phyloP scores from a whole-genome alignment of 768 basidiomycete genomes.

The Collybia sordida region DNA sequence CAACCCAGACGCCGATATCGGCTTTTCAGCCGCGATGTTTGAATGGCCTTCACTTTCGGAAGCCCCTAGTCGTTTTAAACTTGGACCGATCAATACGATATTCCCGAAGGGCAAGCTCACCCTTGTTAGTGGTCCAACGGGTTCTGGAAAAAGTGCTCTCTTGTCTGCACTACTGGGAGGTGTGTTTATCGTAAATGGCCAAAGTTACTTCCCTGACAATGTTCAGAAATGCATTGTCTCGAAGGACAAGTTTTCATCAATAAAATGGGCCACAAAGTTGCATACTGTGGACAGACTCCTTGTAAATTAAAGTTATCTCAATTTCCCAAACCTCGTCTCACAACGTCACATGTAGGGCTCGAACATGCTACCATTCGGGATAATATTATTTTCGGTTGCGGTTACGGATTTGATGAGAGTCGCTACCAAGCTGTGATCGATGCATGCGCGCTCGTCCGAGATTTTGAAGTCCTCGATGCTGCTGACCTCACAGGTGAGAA shows the following conservation, averaged over 20 bases:
- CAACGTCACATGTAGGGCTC: slow-evolving; percentile 47
- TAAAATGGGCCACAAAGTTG: slow-evolving; percentile 59
- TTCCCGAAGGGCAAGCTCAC: slow-evolving; percentile 62
- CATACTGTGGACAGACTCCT: slow-evolving; percentile 69
- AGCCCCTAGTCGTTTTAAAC: slow-evolving; percentile 43
- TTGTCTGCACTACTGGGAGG: slow-evolving; percentile 68
- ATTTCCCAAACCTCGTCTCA: slow-evolving; percentile 12
- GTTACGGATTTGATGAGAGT: slow-evolving; percentile 54
- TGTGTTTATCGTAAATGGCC: slow-evolving; percentile 22
- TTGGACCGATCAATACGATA: slow-evolving; percentile 54
- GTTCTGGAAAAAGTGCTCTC: slow-evolving; percentile 69
- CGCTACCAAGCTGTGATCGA: slow-evolving; percentile 72
- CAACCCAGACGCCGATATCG: slow-evolving; percentile 31
- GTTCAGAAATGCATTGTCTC: slow-evolving; percentile 57
- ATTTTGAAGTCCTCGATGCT: slow-evolving; percentile 70
- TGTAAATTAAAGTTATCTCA: slow-evolving; percentile 32
- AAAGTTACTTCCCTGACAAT: not conserved
- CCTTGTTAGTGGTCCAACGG: slow-evolving; percentile 64
- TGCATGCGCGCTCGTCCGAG: slow-evolving; percentile 70
- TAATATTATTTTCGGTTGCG: slow-evolving; percentile 75
- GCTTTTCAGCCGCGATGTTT: slow-evolving; percentile 55
- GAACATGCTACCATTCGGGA: slow-evolving; percentile 81
- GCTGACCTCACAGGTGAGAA: slow-evolving; percentile 72
- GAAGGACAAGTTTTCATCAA: slow-evolving; percentile 53
- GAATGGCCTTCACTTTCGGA: slow-evolving; percentile 49